Evolutionary conservation across 2,329 filamentous ascomycete species (phyloP), one percentile per base, ranked within the genome.

Genomic region (Akanthomyces muscarius): DNA sequence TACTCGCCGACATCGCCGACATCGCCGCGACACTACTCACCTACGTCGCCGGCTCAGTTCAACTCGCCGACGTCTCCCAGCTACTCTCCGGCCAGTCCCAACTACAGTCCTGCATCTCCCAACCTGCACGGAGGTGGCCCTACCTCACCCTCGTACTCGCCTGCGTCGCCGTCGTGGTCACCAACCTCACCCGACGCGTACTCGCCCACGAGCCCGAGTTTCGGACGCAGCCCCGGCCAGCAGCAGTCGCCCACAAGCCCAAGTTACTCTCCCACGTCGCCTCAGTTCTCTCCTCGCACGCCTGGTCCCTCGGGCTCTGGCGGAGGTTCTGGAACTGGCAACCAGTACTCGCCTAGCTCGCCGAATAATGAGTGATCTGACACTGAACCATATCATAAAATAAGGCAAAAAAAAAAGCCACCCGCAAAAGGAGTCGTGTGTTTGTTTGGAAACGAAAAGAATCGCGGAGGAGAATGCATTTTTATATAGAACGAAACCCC

Each of bases 141-240:
- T 13, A 80, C 84, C 38, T 83, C 86, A 66, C 85, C 81, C n/a
- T 82, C 81, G 4, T 89, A 89, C 75, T 86, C 83, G 38, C 89
- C 89, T 53, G 87, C 87, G 3, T 91, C 89, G 56, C 89, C 89
- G n/a, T 85, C 83, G 28, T 93, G 90, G 79, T 92, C 90, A 63
- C 90, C 91, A 3, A 90, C 89, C 7, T 92, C 89, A 47, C 84
- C 84, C 14, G 80, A 81, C 65, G 79, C 81, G 2, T 88, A 88
- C 76, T 87, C 85, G 55, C 85, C 86, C 5, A 87, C 85, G 50
- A 87, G 85, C 68, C 86, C 86, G 36, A 80, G 79, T 64, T 87
- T 85, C 82, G 78, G 81, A 68, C 79, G 80, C 65, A 81, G 80
- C 67, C 80, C 80, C 61, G 80, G 84, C 68, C 76, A 81, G 63